Conservation (phyloP, 2,329 filamentous ascomycete species). For the Ophiocordyceps camponoti-floridani region DNA sequence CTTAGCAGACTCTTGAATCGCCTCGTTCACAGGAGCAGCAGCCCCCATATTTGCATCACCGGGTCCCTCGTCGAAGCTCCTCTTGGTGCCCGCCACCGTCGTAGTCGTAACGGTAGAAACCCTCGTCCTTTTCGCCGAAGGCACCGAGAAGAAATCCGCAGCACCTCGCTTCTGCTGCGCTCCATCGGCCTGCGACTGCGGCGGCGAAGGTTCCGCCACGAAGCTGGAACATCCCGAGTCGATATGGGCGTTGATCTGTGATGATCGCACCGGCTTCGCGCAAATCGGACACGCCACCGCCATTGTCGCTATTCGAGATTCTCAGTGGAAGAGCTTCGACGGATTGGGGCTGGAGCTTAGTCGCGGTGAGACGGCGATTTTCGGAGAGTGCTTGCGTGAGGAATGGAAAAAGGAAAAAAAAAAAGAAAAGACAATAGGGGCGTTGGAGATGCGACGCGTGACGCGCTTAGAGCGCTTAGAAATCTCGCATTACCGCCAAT, state of each 20-base stretch:
- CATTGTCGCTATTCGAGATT: slow-evolving; percentile 7
- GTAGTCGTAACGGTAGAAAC: slow-evolving; percentile 10
- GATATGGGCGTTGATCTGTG: slow-evolving; percentile 76
- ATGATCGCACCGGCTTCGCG: slow-evolving; percentile 49
- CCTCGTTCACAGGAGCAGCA: slow-evolving; percentile 1
- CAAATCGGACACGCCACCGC: slow-evolving; percentile 69
- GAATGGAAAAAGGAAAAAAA: too few species aligned
- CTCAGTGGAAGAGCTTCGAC: too few species aligned
- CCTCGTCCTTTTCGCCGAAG: slow-evolving; percentile 33
- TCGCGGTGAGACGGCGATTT: too few species aligned
- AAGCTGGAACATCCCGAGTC: slow-evolving; percentile 64
- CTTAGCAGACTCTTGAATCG: slow-evolving; percentile 36
- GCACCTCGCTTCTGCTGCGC: slow-evolving; percentile 33
- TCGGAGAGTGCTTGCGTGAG: too few species aligned
- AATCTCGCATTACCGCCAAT: too few species aligned
- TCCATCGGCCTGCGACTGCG: slow-evolving; percentile 7
- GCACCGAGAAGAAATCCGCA: slow-evolving; percentile 43
- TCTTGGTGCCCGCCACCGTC: slow-evolving; percentile 24
- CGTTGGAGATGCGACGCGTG: too few species aligned
- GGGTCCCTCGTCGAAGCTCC: slow-evolving; percentile 36
- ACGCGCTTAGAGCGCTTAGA: too few species aligned
- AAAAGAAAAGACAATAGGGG: too few species aligned
- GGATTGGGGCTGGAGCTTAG: too few species aligned
- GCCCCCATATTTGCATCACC: slow-evolving; percentile 8
- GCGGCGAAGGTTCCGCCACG: slow-evolving; percentile 25